These are phyloP conservation scores for Flaveria sonorensis DNA, from an alignment of 129 eudicot species.

Conservation along the genomic window DNA sequence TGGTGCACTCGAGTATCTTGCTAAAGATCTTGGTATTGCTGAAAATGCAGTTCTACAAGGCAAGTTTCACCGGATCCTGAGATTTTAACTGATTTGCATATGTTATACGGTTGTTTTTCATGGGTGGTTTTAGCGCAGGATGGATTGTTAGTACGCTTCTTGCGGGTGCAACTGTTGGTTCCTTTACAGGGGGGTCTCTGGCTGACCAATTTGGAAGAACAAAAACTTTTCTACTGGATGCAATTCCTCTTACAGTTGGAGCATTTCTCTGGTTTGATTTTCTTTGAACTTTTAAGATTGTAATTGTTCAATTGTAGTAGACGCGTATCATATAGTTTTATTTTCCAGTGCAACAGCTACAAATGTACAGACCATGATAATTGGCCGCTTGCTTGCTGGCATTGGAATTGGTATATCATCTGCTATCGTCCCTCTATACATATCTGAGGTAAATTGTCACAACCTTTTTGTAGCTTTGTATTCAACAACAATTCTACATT, in stretches of 20 bases:
- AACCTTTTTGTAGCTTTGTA: constrained; percentile 17
- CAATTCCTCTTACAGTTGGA: constrained; percentile 87
- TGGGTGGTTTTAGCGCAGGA: constrained; percentile 42
- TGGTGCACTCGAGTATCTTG: constrained; percentile 90
- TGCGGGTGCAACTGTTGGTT: constrained; percentile 94
- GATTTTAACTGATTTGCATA: not conserved
- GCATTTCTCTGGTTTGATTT: constrained; percentile 74
- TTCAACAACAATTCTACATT: not conserved
- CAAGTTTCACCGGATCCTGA: constrained; percentile 29
- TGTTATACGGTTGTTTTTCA: not conserved
- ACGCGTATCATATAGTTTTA: constrained; percentile 17
- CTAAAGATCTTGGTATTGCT: constrained; percentile 87
- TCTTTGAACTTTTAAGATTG: not conserved
- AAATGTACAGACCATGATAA: constrained; percentile 72
- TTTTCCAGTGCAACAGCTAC: constrained; percentile 75
- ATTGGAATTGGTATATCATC: constrained; percentile 97
- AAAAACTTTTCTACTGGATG: constrained; percentile 76
- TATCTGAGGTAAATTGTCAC: constrained; percentile 70
- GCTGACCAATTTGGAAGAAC: constrained; percentile 95
- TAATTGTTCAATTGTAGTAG: not conserved
- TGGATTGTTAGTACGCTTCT: constrained; percentile 94
- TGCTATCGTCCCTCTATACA: constrained; percentile 92
- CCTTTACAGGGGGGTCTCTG: constrained; percentile 88
- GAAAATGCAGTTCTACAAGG: constrained; percentile 89
- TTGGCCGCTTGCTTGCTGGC: constrained; percentile 93